phyloP scores from a whole-genome alignment of 345 rosid genomes.

The Melastoma malabathricum region DNA sequence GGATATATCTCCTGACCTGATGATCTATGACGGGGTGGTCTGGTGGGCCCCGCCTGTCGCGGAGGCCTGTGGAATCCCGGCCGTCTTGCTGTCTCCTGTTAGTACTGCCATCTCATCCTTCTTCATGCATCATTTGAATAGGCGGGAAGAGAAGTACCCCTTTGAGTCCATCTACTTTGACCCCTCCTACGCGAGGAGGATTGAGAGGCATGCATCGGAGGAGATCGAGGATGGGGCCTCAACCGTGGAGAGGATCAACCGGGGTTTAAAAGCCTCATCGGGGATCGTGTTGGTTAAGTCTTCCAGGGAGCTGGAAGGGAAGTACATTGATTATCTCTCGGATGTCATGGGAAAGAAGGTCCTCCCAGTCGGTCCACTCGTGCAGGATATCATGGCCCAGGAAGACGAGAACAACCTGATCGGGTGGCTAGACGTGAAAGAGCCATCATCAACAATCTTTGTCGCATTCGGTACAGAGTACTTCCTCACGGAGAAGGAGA shows the following conservation, averaged over 20 bases:
- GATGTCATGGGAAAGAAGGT: constrained; percentile 11
- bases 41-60: constrained; percentile 22
- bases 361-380: constrained; percentile 22
- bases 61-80: constrained; percentile 11
- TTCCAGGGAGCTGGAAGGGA: constrained; percentile 21
- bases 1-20: constrained; percentile 12
- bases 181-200: too few species aligned
- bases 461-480: constrained; percentile 28
- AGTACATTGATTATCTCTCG: constrained; percentile 17
- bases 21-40: constrained; percentile 24
- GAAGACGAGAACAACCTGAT: constrained; percentile 5
- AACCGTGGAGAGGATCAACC: constrained; percentile 4
- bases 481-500: constrained; percentile 15
- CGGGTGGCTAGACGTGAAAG: constrained; percentile 21
- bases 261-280: constrained; percentile 7
- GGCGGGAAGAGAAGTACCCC: constrained; percentile 9
- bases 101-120: constrained; percentile 2
- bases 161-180: not conserved
- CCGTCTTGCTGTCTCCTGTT: constrained; percentile 6
- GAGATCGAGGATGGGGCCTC: not conserved
- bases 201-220: not conserved
- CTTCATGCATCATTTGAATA: not conserved
- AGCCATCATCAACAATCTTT: constrained; percentile 12
- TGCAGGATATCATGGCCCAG: constrained; percentile 6
- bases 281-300: constrained; percentile 15